phyloP scores from a whole-genome alignment of 805 yeast genomes.

The Jamesozyma gamospora region DNA sequence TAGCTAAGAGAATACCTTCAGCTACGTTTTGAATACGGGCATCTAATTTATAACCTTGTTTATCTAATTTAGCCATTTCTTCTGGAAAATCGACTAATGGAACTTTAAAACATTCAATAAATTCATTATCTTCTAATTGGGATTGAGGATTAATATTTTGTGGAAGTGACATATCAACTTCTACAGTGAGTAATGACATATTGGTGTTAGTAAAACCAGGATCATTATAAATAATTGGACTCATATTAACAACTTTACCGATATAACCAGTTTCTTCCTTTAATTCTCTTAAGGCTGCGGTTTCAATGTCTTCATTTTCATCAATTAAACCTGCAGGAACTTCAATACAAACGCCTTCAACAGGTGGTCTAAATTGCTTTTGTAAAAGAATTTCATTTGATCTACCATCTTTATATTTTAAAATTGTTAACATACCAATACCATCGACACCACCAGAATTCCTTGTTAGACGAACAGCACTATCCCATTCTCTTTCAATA shows the following conservation, averaged over 20 bases:
- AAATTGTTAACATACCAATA: slow-evolving; percentile 75
- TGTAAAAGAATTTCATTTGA: slow-evolving; percentile 54
- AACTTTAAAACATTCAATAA: slow-evolving; percentile 76
- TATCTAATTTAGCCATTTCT: slow-evolving; percentile 40
- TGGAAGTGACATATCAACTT: slow-evolving; percentile 57
- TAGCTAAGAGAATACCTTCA: slow-evolving; percentile 60
- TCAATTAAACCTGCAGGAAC: slow-evolving; percentile 94
- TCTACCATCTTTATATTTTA: slow-evolving; percentile 39
- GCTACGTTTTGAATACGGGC: slow-evolving; percentile 84
- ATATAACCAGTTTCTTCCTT: slow-evolving; percentile 88
- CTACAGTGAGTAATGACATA: slow-evolving; percentile 65
- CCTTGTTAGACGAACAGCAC: slow-evolving; percentile 73
- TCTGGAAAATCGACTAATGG: slow-evolving; percentile 52
- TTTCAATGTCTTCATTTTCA: slow-evolving; percentile 63
- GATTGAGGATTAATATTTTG: slow-evolving; percentile 63
- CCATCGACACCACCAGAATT: slow-evolving; percentile 60
- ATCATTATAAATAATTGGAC: slow-evolving; percentile 54
- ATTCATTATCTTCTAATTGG: slow-evolving; percentile 81
- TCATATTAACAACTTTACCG: slow-evolving; percentile 45
- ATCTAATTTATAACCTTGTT: slow-evolving; percentile 70
- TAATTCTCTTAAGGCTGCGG: slow-evolving; percentile 80
- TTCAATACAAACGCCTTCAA: slow-evolving; percentile 78
- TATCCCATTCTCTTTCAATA: slow-evolving; percentile 72
- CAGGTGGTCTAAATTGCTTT: slow-evolving; percentile 91
- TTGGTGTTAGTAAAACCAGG: slow-evolving; percentile 91